Evolutionary conservation across 345 rosid genomes (phyloP).

Genomic region (Acer negundo): DNA sequence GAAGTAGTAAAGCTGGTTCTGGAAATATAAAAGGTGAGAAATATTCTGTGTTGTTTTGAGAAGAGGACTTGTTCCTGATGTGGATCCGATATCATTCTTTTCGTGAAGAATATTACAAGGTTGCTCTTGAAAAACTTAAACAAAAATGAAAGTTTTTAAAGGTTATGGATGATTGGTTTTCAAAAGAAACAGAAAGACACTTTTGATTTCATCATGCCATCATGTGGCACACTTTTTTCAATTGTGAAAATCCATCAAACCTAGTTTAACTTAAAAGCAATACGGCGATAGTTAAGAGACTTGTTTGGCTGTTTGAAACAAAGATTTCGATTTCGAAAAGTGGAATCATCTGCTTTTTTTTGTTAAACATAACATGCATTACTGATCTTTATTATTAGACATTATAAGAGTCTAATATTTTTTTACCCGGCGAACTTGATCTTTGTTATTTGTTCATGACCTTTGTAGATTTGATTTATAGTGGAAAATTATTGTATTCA

Average conservation of each 20-base stretch:
- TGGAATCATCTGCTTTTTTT: background rate
- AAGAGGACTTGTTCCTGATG: conserved; percentile 30
- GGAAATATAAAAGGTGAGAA: too few species aligned
- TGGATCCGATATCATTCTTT: conserved; percentile 23
- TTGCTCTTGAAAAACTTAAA: conserved; percentile 11
- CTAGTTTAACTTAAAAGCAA: background rate
- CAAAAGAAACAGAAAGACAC: background rate
- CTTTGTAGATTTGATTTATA: background rate
- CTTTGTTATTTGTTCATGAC: background rate
- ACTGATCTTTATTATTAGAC: background rate
- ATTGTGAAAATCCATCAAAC: background rate
- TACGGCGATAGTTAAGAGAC: too few species aligned
- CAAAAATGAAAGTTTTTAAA: conserved; percentile 12
- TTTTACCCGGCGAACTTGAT: too few species aligned
- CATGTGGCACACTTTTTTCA: background rate
- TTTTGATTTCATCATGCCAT: background rate
- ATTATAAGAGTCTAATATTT: background rate
- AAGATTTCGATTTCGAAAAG: background rate
- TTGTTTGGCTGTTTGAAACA: background rate
- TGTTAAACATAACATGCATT: background rate
- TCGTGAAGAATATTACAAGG: conserved; percentile 19
- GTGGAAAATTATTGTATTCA: too few species aligned
- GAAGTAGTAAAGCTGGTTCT: conserved; percentile 18
- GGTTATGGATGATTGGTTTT: background rate
- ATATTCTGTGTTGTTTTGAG: conserved; percentile 29